Evolutionary conservation across 2,329 filamentous ascomycete species (phyloP).

Genomic region (Lasiodiplodia sp.): DNA sequence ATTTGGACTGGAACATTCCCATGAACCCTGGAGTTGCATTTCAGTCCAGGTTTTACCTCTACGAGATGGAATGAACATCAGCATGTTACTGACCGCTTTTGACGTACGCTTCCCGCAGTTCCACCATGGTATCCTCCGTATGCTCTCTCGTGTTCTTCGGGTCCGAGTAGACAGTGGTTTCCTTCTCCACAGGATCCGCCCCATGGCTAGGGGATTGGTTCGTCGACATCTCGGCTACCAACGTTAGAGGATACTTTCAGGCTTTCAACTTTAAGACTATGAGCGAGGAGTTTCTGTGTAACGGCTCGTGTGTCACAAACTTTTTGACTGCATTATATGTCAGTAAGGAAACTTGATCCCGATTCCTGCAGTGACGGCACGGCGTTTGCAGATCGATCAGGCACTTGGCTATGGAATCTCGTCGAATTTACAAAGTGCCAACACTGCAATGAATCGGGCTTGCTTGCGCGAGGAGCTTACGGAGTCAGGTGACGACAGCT

Average conservation of each 20-base stretch:
- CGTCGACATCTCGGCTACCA: neutral
- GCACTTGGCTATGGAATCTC: neutral
- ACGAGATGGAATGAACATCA: neutral
- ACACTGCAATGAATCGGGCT: neutral
- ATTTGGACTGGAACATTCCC: constrained; percentile 50
- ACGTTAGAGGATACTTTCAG: neutral
- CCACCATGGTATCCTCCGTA: constrained; percentile 5
- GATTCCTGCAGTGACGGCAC: neutral
- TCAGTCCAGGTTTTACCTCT: neutral
- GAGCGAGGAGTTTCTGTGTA: too few species aligned
- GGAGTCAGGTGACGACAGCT: constrained; percentile 4
- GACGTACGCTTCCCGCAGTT: constrained; percentile 6
- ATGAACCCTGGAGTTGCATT: neutral
- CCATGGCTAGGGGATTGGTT: neutral
- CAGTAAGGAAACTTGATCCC: neutral
- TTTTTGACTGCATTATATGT: constrained; percentile 1
- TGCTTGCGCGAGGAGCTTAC: constrained; percentile 9
- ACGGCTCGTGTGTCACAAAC: neutral
- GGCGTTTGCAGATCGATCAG: neutral
- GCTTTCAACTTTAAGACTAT: neutral
- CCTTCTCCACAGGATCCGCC: constrained; percentile 1
- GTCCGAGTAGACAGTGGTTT: neutral
- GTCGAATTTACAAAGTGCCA: neutral
- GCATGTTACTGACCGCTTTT: neutral
- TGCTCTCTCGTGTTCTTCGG: constrained; percentile 4